These are phyloP conservation scores for Magnusiomyces tetraspermus DNA, from an alignment of 1,139 yeast genomes.

Conservation along the genomic window DNA sequence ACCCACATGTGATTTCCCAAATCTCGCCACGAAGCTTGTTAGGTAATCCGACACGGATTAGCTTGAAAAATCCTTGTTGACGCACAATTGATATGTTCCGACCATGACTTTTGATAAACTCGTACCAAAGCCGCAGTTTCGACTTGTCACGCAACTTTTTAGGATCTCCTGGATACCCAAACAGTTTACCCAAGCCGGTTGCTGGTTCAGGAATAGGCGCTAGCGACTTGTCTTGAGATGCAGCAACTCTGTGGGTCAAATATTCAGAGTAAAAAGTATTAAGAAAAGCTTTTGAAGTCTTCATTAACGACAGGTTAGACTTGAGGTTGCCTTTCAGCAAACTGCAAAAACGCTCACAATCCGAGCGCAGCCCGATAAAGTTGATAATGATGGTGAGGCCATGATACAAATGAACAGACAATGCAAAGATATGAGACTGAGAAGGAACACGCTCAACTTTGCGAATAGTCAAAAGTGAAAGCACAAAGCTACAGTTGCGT, in stretches of 20 bases:
- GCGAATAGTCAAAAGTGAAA: conserved; percentile 71
- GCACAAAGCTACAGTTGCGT: conserved; percentile 54
- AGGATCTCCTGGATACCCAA: conserved; percentile 86
- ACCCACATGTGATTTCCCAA: conserved; percentile 90
- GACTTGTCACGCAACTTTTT: conserved; percentile 68
- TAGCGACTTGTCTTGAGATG: conserved; percentile 26
- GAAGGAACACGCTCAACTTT: conserved; percentile 81
- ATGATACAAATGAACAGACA: conserved; percentile 61
- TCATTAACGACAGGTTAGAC: conserved; percentile 55
- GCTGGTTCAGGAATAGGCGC: conserved; percentile 40
- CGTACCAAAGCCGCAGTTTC: conserved; percentile 90
- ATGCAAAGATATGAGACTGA: conserved; percentile 67
- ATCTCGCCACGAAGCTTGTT: conserved; percentile 87
- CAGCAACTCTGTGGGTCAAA: conserved; percentile 38
- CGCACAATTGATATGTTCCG: conserved; percentile 67
- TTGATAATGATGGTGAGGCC: conserved; percentile 56
- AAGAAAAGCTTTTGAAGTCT: conserved; percentile 49
- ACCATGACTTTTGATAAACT: conserved; percentile 74
- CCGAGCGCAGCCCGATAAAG: conserved; percentile 68
- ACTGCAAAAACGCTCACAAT: conserved; percentile 73
- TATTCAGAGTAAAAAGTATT: conserved; percentile 79
- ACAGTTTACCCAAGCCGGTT: conserved; percentile 77
- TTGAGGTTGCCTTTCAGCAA: conserved; percentile 53
- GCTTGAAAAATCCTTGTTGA: conserved; percentile 69
- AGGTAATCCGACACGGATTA: conserved; percentile 85